Conservation (phyloP, 352 stramenopile genomes). For the Globisporangium irregulare region DNA sequence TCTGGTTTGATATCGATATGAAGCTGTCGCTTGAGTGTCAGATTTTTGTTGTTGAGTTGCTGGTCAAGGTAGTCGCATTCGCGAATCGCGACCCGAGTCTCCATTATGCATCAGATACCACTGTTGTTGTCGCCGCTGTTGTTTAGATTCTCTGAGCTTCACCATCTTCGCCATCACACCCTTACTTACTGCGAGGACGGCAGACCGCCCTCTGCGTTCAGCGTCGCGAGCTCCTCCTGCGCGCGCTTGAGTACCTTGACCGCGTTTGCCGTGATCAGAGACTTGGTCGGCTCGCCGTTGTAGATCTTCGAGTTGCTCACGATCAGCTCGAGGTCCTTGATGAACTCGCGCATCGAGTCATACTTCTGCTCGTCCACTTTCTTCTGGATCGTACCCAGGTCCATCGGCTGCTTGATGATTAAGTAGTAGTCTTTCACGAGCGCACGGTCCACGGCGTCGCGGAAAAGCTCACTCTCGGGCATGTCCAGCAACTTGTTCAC, state of each 20-base stretch:
- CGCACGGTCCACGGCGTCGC: constrained; percentile 52
- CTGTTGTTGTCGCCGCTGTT: neutral
- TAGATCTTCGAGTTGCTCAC: constrained; percentile 84
- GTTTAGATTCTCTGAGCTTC: neutral
- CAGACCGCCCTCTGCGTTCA: constrained; percentile 30
- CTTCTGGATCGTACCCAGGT: constrained; percentile 59
- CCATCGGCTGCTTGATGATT: constrained; percentile 86
- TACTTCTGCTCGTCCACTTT: constrained; percentile 71
- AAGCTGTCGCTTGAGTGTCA: neutral
- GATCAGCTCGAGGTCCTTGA: constrained; percentile 85
- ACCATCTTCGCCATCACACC: neutral
- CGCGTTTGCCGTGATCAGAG: constrained; percentile 74
- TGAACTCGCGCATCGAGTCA: constrained; percentile 83
- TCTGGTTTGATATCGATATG: neutral
- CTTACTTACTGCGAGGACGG: neutral
- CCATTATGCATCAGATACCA: neutral
- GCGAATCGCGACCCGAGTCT: neutral
- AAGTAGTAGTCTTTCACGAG: constrained; percentile 77
- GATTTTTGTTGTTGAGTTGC: neutral
- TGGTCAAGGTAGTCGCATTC: neutral
- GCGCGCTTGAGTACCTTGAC: constrained; percentile 71
- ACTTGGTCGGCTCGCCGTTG: constrained; percentile 68
- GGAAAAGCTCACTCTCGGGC: constrained; percentile 79
- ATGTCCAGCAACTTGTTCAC: constrained; percentile 66
- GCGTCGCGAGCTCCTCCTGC: constrained; percentile 66